Percentiles rank a stretch among this genome's conserved stretches.
Conservation (phyloP, 768 basidiomycete genomes). For the Rhodotorula babjevae region DNA sequence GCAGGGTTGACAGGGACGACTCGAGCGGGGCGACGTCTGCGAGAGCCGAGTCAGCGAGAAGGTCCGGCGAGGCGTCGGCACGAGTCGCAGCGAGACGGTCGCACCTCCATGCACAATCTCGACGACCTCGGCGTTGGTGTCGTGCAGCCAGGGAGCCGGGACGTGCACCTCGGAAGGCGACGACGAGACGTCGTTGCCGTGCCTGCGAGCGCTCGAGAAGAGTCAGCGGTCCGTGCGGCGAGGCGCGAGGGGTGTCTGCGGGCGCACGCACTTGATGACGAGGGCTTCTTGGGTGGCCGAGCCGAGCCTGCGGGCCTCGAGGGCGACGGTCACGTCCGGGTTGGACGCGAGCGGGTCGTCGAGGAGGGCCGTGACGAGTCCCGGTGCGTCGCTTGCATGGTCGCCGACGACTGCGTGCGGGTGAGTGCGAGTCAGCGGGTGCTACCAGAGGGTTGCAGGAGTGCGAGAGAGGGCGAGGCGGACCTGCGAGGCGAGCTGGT, state of each 20-base stretch:
- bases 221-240: background rate
- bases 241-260: too few species aligned
- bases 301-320: slow-evolving; percentile 22
- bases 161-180: background rate
- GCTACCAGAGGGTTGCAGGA: too few species aligned
- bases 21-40: slow-evolving; percentile 23
- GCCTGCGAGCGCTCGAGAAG: background rate
- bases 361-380: slow-evolving; percentile 20
- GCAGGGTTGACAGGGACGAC: slow-evolving; percentile 25
- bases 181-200: background rate
- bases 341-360: slow-evolving; percentile 35
- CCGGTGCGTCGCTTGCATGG: background rate
- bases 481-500: slow-evolving; percentile 18
- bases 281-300: slow-evolving; percentile 5
- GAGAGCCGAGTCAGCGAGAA: background rate
- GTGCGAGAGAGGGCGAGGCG: background rate
- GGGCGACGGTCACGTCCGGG: slow-evolving; percentile 16
- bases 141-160: slow-evolving; percentile 21
- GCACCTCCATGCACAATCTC: slow-evolving; percentile 28
- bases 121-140: slow-evolving; percentile 17
- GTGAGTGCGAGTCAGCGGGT: background rate
- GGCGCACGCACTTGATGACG: slow-evolving; percentile 7
- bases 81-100: background rate
- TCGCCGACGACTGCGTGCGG: slow-evolving; percentile 21
- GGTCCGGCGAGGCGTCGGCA: too few species aligned